Conservation (phyloP, 2,329 filamentous ascomycete genomes). For the Rhinocladiella similis region DNA sequence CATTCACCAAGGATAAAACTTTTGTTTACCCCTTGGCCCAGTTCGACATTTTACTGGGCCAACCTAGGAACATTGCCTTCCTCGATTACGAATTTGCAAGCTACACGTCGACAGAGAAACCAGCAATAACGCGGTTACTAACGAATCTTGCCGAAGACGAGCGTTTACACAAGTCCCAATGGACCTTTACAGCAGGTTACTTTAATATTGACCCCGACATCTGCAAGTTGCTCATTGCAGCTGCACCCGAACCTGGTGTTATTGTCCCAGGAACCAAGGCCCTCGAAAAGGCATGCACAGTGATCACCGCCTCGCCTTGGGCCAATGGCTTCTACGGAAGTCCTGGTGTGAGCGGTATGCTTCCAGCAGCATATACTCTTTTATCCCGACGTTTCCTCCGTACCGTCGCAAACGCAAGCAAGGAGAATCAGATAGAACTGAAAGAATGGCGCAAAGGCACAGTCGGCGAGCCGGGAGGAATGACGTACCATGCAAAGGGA, state of each 20-base stretch:
- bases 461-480: conserved; percentile 77
- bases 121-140: conserved; percentile 74
- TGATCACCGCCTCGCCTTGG: conserved; percentile 88
- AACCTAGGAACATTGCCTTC: conserved; percentile 23
- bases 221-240: conserved; percentile 72
- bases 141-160: conserved; percentile 62
- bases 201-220: conserved; percentile 93
- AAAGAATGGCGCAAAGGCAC: conserved; percentile 87
- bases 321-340: conserved; percentile 96
- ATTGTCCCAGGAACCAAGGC: conserved; percentile 20
- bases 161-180: conserved; percentile 68
- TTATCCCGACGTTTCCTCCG: conserved; percentile 80
- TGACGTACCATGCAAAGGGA: conserved; percentile 97
- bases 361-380: conserved; percentile 89
- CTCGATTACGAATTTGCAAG: conserved; percentile 27
- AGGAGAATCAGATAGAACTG: conserved; percentile 64
- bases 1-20: conserved; percentile 56
- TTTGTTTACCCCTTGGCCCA: conserved; percentile 84
- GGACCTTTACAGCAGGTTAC: conserved; percentile 97
- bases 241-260: conserved; percentile 37
- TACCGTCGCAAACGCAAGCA: conserved; percentile 54
- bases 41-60: conserved; percentile 73
- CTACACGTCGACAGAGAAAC: conserved; percentile 84
- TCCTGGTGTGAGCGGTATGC: conserved; percentile 81
- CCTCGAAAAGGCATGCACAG: conserved; percentile 62